phyloP scores from a whole-genome alignment of 73 alveolate genomes.

The Symbiodinium natans region DNA sequence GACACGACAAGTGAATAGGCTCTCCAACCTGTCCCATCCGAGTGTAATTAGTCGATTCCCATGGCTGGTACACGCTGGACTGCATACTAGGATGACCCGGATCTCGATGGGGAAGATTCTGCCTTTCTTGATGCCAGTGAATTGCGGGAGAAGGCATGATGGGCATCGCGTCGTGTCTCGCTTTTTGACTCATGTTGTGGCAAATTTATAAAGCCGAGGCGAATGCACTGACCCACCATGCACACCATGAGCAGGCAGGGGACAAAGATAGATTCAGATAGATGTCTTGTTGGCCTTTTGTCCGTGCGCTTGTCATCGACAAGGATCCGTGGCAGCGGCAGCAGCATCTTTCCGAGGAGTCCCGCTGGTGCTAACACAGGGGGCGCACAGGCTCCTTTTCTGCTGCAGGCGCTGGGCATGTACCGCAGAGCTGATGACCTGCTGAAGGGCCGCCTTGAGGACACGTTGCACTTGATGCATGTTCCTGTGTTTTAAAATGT shows the following conservation, averaged over 20 bases:
- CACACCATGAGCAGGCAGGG: neutral
- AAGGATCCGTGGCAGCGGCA: constrained; percentile 47
- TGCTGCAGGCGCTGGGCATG: constrained; percentile 32
- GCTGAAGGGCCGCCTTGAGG: neutral
- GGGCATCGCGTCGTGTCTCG: neutral
- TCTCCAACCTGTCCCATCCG: no score
- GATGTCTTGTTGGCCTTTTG: no score
- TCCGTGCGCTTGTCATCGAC: neutral
- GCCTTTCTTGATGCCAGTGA: constrained; percentile 13
- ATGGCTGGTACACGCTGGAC: no score
- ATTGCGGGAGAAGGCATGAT: constrained; percentile 40
- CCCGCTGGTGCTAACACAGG: neutral
- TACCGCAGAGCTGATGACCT: constrained; percentile 59
- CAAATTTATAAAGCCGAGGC: neutral
- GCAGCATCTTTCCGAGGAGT: constrained; percentile 27
- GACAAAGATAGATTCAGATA: no score
- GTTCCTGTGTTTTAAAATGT: no score
- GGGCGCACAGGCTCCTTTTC: neutral
- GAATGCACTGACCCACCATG: constrained; percentile 50
- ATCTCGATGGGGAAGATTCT: constrained; percentile 53
- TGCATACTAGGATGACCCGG: constrained; percentile 36
- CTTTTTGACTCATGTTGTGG: neutral
- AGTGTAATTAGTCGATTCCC: no score
- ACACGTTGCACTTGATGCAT: neutral
- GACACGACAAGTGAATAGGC: no score